Evolutionary conservation across 139 green algal species (phyloP).

Genomic region (Chlorella vulgaris): DNA sequence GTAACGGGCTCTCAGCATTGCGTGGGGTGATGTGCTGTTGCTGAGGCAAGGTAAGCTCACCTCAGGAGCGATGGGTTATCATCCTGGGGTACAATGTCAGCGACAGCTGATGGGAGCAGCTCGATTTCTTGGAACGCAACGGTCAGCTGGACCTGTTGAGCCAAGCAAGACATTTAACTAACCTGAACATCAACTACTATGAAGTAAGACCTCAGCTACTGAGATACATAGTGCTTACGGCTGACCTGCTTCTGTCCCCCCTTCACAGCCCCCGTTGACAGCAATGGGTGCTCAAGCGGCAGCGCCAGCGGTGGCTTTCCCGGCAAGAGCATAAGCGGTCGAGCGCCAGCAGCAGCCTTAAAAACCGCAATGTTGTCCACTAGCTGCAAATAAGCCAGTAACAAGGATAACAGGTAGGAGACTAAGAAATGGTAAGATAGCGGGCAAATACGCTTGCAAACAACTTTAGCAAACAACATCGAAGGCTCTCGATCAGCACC

Average conservation of each 20-base stretch:
- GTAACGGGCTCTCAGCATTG: no score
- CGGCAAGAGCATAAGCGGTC: slow-evolving; percentile 31
- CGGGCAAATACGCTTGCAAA: no score
- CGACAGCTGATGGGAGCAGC: slow-evolving; percentile 6
- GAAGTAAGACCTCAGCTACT: no score
- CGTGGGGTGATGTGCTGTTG: no score
- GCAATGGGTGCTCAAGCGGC: slow-evolving; percentile 14
- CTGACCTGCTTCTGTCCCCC: slow-evolving; percentile 25
- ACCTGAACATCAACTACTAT: not conserved
- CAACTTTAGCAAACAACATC: not conserved
- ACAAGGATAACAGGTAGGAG: not conserved
- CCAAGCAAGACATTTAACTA: not conserved
- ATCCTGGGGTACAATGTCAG: not conserved
- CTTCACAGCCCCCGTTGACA: slow-evolving; percentile 2
- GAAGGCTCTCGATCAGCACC: not conserved
- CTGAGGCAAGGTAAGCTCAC: no score
- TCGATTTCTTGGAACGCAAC: slow-evolving; percentile 22
- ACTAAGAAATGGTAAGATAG: no score
- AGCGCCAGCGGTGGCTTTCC: slow-evolving; percentile 13
- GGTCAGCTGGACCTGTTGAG: slow-evolving; percentile 12
- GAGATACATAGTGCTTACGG: no score
- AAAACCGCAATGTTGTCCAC: slow-evolving; percentile 11
- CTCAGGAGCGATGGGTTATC: slow-evolving; percentile 24
- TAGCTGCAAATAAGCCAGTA: slow-evolving; percentile 3
- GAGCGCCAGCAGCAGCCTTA: not conserved